phyloP scores from a whole-genome alignment of 2,329 filamentous ascomycete genomes.

The Nemania sp. region DNA sequence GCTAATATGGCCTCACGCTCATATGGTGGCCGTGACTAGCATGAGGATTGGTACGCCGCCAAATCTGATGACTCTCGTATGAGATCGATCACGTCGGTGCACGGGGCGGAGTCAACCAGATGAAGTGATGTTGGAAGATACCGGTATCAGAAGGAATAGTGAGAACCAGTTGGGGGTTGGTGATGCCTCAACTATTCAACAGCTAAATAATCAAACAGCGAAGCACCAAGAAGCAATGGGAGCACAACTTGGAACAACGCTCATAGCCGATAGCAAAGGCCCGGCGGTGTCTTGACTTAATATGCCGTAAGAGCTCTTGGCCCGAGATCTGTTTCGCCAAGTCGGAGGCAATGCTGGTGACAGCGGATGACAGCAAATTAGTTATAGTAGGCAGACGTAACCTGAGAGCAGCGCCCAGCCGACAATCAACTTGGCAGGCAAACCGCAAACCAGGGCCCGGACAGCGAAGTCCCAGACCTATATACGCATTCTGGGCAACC shows the following conservation, averaged over 20 bases:
- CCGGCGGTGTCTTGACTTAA: slow-evolving; percentile 23
- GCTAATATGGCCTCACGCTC: slow-evolving; percentile 20
- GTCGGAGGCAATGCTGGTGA: slow-evolving; percentile 11
- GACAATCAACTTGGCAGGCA: slow-evolving; percentile 26
- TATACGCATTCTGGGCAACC: slow-evolving; percentile 9
- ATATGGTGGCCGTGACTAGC: slow-evolving; percentile 12
- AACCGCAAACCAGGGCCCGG: slow-evolving; percentile 5
- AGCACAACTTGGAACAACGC: slow-evolving; percentile 5
- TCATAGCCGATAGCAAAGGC: slow-evolving; percentile 1
- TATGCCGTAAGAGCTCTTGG: slow-evolving; percentile 21
- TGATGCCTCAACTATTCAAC: slow-evolving; percentile 2
- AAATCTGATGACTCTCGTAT: slow-evolving; percentile 4
- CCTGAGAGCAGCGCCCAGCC: slow-evolving; percentile 22
- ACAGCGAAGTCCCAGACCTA: slow-evolving; percentile 23
- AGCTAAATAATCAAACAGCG: not conserved
- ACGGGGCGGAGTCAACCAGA: not conserved
- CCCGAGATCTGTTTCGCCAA: slow-evolving; percentile 24
- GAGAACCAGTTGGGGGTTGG: not conserved
- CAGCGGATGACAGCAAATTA: slow-evolving; percentile 11
- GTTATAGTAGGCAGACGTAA: slow-evolving; percentile 17
- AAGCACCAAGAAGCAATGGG: slow-evolving; percentile 5
- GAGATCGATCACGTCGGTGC: slow-evolving; percentile 21
- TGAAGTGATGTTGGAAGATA: not conserved
- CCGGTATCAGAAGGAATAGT: not conserved
- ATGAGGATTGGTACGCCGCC: slow-evolving; percentile 13